Conservation (phyloP, 1,139 yeast genomes). For the Yarrowia galli region DNA sequence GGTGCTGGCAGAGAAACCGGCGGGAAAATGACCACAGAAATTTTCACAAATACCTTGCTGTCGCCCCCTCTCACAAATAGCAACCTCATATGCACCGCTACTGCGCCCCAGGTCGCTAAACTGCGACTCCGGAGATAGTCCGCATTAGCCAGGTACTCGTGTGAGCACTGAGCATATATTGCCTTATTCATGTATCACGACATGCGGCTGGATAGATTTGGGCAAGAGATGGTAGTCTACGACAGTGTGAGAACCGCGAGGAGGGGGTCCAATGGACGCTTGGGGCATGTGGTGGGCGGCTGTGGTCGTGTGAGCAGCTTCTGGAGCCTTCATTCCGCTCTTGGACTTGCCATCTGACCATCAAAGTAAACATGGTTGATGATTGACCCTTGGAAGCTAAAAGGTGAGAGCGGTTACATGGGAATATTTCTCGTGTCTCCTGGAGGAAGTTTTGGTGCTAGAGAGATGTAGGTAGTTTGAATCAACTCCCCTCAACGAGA, state of each 20-base stretch:
- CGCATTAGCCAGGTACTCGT: constrained; percentile 31
- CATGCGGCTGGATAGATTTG: constrained; percentile 24
- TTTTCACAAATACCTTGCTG: not conserved
- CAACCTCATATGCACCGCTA: constrained; percentile 6
- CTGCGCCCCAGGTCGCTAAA: constrained; percentile 33
- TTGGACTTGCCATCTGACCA: constrained; percentile 10
- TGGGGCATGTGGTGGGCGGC: constrained; percentile 7
- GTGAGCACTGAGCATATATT: constrained; percentile 20
- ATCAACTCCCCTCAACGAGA: not conserved
- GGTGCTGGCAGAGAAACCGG: not conserved
- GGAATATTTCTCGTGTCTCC: not conserved
- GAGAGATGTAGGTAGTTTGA: no score
- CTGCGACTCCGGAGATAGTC: constrained; percentile 12
- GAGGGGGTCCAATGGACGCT: not conserved
- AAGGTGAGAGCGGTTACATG: not conserved
- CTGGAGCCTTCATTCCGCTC: constrained; percentile 1
- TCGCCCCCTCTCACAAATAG: not conserved
- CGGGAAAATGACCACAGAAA: not conserved
- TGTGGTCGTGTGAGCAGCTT: not conserved
- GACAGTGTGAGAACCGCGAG: no score
- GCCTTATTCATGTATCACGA: constrained; percentile 12
- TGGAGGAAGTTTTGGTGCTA: not conserved
- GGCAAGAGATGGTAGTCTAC: not conserved
- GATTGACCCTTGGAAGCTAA: constrained; percentile 11
- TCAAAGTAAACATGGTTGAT: constrained; percentile 1